phyloP scores from a whole-genome alignment of 345 rosid genomes.

The Ceriops tagal region DNA sequence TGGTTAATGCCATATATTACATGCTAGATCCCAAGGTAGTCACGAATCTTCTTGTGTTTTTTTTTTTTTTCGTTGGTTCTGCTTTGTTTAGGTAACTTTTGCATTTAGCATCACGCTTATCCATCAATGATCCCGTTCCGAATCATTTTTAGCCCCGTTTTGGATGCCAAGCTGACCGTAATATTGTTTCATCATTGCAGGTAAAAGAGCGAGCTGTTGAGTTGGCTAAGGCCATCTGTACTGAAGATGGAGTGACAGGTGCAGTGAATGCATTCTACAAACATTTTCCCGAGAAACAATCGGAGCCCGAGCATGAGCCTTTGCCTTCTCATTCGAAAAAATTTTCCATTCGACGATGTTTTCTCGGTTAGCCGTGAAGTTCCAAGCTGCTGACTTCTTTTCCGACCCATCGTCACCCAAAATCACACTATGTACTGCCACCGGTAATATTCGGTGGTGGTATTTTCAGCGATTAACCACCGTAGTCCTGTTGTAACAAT shows the following conservation, averaged over 20 bases:
- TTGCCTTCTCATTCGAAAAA: slow-evolving; percentile 5
- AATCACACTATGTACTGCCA: too few relatives aligned
- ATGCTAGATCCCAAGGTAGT: slow-evolving; percentile 48
- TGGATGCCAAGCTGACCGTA: background rate
- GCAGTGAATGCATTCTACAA: slow-evolving; percentile 55
- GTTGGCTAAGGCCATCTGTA: slow-evolving; percentile 42
- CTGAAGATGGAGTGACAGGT: slow-evolving; percentile 53
- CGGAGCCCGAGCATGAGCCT: slow-evolving; percentile 2
- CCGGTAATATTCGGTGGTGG: too few relatives aligned
- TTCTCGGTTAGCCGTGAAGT: background rate
- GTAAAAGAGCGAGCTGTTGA: slow-evolving; percentile 45
- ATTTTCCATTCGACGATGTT: slow-evolving; percentile 31
- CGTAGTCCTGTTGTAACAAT: too few relatives aligned
- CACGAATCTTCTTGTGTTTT: background rate
- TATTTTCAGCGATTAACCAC: too few relatives aligned
- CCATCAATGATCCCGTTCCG: background rate
- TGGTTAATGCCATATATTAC: slow-evolving; percentile 49
- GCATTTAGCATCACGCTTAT: too few relatives aligned
- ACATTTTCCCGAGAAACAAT: slow-evolving; percentile 31
- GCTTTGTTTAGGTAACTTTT: background rate
- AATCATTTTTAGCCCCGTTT: background rate
- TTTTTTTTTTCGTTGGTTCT: background rate
- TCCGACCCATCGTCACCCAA: too few relatives aligned
- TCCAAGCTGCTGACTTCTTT: too few relatives aligned
- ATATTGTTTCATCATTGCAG: slow-evolving; percentile 20